These are phyloP conservation scores for Platanus orientalis DNA, from an alignment of 164 flowering plant genomes.

Conservation along the genomic window DNA sequence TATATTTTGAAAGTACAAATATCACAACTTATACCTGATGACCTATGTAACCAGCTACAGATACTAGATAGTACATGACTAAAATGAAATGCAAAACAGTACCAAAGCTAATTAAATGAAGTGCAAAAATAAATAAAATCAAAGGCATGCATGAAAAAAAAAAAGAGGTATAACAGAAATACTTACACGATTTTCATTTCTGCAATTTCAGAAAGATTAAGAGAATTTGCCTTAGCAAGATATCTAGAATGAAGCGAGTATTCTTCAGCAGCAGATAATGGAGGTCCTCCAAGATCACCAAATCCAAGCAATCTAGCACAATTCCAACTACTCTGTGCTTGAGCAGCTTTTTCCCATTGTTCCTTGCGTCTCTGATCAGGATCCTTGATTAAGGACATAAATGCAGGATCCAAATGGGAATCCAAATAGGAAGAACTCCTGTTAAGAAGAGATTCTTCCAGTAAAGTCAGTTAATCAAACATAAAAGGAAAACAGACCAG, in stretches of 20 bases:
- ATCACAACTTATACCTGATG: not conserved
- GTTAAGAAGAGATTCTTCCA: constrained; percentile 11
- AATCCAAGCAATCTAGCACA: constrained; percentile 89
- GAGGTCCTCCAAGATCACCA: constrained; percentile 93
- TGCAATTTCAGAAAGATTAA: constrained; percentile 94
- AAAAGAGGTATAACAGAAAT: not conserved
- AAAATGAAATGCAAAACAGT: not conserved
- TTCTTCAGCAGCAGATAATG: constrained; percentile 87
- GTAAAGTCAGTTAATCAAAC: constrained; percentile 1
- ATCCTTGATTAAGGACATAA: constrained; percentile 91
- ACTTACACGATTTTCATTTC: constrained; percentile 99
- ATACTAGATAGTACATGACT: not conserved
- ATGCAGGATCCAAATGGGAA: constrained; percentile 92
- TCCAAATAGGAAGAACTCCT: constrained; percentile 82
- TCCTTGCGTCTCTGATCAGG: constrained; percentile 94
- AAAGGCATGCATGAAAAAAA: not conserved
- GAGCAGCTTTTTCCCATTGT: constrained; percentile 85
- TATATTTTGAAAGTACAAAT: not conserved
- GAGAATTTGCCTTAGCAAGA: constrained; percentile 90
- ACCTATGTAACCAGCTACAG: not conserved
- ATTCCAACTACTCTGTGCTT: constrained; percentile 70
- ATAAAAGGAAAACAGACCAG: not conserved
- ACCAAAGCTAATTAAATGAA: not conserved
- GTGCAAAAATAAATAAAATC: not conserved
- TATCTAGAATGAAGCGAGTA: constrained; percentile 96